Evolutionary conservation across 1,139 yeast genomes (phyloP).

Genomic region (Suhomyces atakaporum): DNA sequence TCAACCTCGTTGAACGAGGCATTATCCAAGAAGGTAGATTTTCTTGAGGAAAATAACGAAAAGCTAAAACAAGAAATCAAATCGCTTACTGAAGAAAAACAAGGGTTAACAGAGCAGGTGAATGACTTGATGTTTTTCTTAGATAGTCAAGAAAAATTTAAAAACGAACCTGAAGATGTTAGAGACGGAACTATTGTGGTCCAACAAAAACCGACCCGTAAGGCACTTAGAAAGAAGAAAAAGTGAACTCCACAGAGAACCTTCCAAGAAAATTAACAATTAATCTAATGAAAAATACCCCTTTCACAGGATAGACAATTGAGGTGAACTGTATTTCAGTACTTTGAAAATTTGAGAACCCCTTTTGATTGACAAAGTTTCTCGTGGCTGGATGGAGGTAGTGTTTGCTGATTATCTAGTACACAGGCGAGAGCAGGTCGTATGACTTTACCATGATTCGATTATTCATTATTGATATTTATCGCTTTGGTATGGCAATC

Average conservation of each 20-base stretch:
- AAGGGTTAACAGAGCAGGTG: constrained; percentile 66
- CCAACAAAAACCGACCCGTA: constrained; percentile 28
- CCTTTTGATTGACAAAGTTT: too few relatives aligned
- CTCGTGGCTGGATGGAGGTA: too few relatives aligned
- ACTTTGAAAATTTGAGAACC: too few relatives aligned
- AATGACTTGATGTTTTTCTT: constrained; percentile 80
- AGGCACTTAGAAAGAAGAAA: constrained; percentile 23
- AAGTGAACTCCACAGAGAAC: constrained; percentile 4
- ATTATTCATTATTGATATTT: too few relatives aligned
- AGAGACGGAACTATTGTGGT: constrained; percentile 67
- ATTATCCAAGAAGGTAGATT: constrained; percentile 58
- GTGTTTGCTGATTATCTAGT: too few relatives aligned
- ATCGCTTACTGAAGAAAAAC: constrained; percentile 38
- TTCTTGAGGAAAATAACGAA: constrained; percentile 39
- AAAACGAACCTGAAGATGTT: constrained; percentile 68
- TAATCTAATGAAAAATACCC: too few relatives aligned
- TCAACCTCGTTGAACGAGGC: constrained; percentile 54
- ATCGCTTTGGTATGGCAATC: too few relatives aligned
- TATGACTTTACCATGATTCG: too few relatives aligned
- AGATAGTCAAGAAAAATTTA: constrained; percentile 71
- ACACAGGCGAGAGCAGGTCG: too few relatives aligned
- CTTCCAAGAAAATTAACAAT: neutral
- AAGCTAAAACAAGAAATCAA: constrained; percentile 26
- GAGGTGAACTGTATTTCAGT: too few relatives aligned
- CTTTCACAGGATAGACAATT: too few relatives aligned